Evolutionary conservation across 1,139 yeast species (phyloP), one percentile per base, ranked within the genome.

Genomic region (Yamadazyma atmosphaerica): DNA sequence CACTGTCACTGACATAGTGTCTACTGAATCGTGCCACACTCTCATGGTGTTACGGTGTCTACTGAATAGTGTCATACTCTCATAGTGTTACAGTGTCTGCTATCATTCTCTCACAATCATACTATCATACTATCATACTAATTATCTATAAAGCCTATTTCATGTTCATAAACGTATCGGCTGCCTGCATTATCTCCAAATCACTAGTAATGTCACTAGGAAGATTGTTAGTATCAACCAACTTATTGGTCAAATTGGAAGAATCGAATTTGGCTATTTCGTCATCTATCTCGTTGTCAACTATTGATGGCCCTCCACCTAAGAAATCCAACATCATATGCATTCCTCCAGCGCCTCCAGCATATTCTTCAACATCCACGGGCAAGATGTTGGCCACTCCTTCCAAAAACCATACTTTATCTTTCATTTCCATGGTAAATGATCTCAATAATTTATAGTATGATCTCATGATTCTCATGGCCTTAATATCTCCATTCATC

Each of bases 321-420:
- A 85, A 67, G 65, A 85, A 85, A 59, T 85, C 92, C 61, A 85
- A 68, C 94, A 85, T 85, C 92, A 85, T 85, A 55, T 84, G 88
- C 88, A 83, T 83, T 45, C 92, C 92, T 36, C 94, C 92, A 37
- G 78, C 78, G 3, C 92, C 92, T 10, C 92, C 92, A 12, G 86
- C 80, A 54, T 85, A 85, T 50, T 84, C 87, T 46, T 85, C 94
- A 15, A 85, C 94, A 58, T 85, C 89, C 12, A 79, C 89, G 0
- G 94, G 94, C 37, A 90, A 70, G 1, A 88, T 95, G 43, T 81
- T 81, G 4, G 94, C 78, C 2, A 90, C 95, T 2, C 97, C 97
- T 60, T 89, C 96, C 47, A 90, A 70, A 52, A 90, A 90, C 98
- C 98, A 90, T 12, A 89, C 95, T 51, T 79, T 79, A 51, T 88